phyloP scores from a whole-genome alignment of 2,329 filamentous ascomycete genomes.

The Ophiognomonia clavigignenti-juglandacearum region DNA sequence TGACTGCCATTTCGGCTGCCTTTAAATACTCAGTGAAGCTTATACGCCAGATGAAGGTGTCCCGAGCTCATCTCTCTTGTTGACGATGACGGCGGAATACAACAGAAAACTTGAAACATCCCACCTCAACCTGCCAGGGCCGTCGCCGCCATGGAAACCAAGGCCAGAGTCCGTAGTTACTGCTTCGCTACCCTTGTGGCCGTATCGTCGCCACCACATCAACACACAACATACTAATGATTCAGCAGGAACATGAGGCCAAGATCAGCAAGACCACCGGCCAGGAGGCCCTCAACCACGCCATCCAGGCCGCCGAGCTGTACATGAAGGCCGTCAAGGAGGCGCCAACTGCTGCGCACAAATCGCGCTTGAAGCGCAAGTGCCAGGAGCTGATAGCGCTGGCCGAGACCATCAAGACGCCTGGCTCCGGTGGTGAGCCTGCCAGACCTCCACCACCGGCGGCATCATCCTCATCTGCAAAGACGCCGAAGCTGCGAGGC shows the following conservation, averaged over 20 bases:
- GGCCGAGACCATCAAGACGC: constrained; percentile 70
- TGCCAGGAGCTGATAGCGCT: constrained; percentile 64
- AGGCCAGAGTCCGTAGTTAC: constrained; percentile 9
- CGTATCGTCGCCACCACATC: not conserved
- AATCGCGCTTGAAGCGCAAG: constrained; percentile 60
- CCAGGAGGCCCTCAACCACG: constrained; percentile 66
- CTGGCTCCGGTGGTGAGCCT: constrained; percentile 14
- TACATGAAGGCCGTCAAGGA: constrained; percentile 73
- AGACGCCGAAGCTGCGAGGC: constrained; percentile 19
- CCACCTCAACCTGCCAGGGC: not conserved
- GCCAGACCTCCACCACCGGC: constrained; percentile 9
- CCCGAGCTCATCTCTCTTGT: not conserved
- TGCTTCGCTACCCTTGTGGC: no score
- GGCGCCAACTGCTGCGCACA: constrained; percentile 57
- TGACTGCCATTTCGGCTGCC: not conserved
- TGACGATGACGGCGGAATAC: not conserved
- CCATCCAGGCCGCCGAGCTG: constrained; percentile 72
- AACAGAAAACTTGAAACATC: not conserved
- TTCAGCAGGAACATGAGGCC: constrained; percentile 46
- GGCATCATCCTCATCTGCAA: constrained; percentile 8
- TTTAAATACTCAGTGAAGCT: not conserved
- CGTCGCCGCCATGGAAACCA: constrained; percentile 14
- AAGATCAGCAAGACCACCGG: constrained; percentile 44
- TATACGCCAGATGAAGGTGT: not conserved
- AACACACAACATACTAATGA: not conserved